A percentile compares a stretch with the other conserved stretches of the same genome.
Conservation (phyloP, 202 grass and related monocot genomes). For the Brachypodium distachyon region DNA sequence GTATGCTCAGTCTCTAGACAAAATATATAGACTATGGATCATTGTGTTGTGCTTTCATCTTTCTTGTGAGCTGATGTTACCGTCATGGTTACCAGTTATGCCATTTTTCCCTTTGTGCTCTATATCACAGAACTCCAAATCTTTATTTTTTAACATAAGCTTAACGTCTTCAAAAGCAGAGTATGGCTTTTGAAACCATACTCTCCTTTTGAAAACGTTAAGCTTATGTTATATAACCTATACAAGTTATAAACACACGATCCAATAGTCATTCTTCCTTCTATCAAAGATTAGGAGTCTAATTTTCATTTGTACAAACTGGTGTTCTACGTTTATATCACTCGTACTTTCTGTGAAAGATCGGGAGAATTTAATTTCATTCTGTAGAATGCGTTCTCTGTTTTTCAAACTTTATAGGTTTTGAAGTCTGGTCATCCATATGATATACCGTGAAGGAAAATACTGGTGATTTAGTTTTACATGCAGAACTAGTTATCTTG, state of each 20-base stretch:
- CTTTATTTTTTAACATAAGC: too few relatives aligned
- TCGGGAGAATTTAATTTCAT: not conserved
- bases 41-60: slow-evolving; percentile 5
- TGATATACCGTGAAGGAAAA: not conserved
- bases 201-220: not conserved
- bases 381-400: not conserved
- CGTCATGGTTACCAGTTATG: not conserved
- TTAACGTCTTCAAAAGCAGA: too few relatives aligned
- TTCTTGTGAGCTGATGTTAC: not conserved
- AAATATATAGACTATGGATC: not conserved
- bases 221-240: not conserved
- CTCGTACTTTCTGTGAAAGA: not conserved
- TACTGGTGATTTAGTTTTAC: not conserved
- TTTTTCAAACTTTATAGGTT: not conserved
- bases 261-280: not conserved
- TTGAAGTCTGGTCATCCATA: not conserved
- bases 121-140: not conserved
- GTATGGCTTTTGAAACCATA: too few relatives aligned
- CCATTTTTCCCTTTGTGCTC: not conserved
- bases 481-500: not conserved
- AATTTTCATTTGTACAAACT: slow-evolving; percentile 16
- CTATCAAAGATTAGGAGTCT: not conserved
- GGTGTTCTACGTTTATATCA: not conserved
- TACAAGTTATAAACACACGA: not conserved
- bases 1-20: slow-evolving; percentile 29